A percentile compares a stretch with the other conserved stretches of the same genome.
Evolutionary conservation across 2,329 filamentous ascomycete genomes (phyloP).

Genomic region (Aspergillus melleus): DNA sequence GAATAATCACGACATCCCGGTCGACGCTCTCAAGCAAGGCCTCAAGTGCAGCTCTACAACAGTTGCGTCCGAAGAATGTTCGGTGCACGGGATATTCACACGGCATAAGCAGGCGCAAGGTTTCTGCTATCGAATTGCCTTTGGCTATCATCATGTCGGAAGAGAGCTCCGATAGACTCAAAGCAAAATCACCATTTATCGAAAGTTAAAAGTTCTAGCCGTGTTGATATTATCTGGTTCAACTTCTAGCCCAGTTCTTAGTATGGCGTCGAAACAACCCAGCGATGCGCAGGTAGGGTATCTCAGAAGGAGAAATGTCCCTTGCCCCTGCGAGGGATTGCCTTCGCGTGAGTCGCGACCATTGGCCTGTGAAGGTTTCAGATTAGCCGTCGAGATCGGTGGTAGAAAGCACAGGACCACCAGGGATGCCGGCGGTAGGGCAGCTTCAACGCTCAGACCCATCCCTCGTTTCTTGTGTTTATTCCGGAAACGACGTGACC

Average conservation of each 20-base stretch:
- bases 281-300: neutral
- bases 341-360: neutral
- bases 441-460: neutral
- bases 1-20: too few relatives aligned
- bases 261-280: neutral
- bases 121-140: neutral
- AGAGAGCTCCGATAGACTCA: neutral
- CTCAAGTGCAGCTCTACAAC: neutral
- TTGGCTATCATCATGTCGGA: neutral
- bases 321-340: neutral
- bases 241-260: neutral
- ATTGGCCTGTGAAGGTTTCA: neutral
- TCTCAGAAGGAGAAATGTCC: neutral
- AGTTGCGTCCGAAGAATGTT: neutral
- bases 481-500: neutral
- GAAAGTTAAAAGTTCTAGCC: neutral
- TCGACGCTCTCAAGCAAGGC: too few relatives aligned
- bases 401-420: neutral
- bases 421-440: neutral
- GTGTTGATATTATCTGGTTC: neutral
- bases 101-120: neutral
- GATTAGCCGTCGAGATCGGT: neutral
- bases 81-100: neutral
- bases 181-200: neutral
- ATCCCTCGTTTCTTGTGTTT: neutral